Evolutionary conservation across 2,329 filamentous ascomycete species (phyloP).

Genomic region (Fusarium proliferatum): DNA sequence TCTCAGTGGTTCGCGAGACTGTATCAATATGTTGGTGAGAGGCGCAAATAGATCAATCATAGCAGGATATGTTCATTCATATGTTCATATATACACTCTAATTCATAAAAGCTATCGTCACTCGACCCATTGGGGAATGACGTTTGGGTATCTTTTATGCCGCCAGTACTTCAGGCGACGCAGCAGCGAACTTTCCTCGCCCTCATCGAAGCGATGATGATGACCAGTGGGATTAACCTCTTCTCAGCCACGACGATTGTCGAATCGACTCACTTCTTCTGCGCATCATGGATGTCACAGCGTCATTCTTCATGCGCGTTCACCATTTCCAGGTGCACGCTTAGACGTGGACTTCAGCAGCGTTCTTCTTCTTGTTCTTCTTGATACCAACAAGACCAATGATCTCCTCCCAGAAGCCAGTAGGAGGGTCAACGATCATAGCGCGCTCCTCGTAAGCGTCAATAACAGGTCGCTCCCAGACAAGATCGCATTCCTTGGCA

Average conservation of each 20-base stretch:
- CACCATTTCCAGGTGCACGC: not conserved
- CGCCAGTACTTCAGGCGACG: not conserved
- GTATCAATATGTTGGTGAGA: not conserved
- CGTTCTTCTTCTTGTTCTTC: constrained; percentile 26
- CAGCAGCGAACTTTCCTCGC: not conserved
- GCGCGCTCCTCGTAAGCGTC: constrained; percentile 61
- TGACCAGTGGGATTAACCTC: not conserved
- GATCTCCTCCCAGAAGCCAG: constrained; percentile 52
- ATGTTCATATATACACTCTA: constrained; percentile 14
- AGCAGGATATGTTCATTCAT: constrained; percentile 6
- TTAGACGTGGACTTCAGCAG: constrained; percentile 25
- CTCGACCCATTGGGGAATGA: not conserved
- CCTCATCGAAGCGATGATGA: not conserved
- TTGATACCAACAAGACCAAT: constrained; percentile 24
- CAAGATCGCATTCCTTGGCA: constrained; percentile 62
- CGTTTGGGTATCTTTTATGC: constrained; percentile 17
- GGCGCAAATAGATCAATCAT: not conserved
- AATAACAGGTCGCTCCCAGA: constrained; percentile 64
- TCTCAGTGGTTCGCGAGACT: not conserved
- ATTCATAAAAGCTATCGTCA: constrained; percentile 7
- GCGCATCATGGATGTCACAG: not conserved
- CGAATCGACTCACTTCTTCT: not conserved
- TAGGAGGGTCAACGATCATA: constrained; percentile 49
- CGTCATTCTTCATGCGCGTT: not conserved
- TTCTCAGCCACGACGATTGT: not conserved